These are phyloP conservation scores for Coffea eugenioides DNA, from an alignment of 257 asterid genomes.

Conservation along the genomic window DNA sequence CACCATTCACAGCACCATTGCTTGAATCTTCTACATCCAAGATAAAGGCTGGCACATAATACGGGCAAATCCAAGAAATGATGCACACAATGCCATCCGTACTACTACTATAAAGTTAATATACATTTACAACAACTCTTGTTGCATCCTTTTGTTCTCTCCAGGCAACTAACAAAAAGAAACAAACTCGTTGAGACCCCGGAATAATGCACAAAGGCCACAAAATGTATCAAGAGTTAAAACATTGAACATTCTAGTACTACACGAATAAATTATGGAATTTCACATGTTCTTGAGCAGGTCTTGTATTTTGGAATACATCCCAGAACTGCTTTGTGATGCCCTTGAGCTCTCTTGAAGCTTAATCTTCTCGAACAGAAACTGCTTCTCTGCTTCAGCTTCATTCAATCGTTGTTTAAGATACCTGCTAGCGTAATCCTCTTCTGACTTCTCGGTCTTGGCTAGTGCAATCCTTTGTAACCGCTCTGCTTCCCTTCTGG, in stretches of 20 bases:
- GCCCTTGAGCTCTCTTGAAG: slow-evolving; percentile 79
- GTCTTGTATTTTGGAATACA: slow-evolving; percentile 79
- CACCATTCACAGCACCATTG: neutral
- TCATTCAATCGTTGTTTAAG: slow-evolving; percentile 86
- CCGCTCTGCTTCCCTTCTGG: slow-evolving; percentile 90
- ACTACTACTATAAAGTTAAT: neutral
- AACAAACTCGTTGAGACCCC: slow-evolving; percentile 10
- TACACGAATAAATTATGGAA: slow-evolving; percentile 28
- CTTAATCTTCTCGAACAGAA: slow-evolving; percentile 75
- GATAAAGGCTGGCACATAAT: neutral
- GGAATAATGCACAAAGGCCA: slow-evolving; percentile 20
- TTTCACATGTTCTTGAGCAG: slow-evolving; percentile 73
- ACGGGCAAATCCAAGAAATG: neutral
- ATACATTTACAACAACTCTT: slow-evolving; percentile 19
- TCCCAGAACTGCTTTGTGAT: slow-evolving; percentile 59
- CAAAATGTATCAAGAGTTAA: slow-evolving; percentile 18
- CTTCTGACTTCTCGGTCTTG: slow-evolving; percentile 81
- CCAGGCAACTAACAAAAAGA: slow-evolving; percentile 9
- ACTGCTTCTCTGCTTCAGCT: slow-evolving; percentile 96
- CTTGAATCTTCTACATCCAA: neutral
- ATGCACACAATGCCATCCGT: slow-evolving; percentile 4
- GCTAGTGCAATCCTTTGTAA: slow-evolving; percentile 80
- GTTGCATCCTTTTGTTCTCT: slow-evolving; percentile 12
- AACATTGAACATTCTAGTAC: slow-evolving; percentile 18
- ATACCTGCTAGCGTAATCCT: slow-evolving; percentile 85